Evolutionary conservation across 2,329 filamentous ascomycete species (phyloP), one percentile per base, ranked within the genome.

Genomic region (Metarhizium rileyi): DNA sequence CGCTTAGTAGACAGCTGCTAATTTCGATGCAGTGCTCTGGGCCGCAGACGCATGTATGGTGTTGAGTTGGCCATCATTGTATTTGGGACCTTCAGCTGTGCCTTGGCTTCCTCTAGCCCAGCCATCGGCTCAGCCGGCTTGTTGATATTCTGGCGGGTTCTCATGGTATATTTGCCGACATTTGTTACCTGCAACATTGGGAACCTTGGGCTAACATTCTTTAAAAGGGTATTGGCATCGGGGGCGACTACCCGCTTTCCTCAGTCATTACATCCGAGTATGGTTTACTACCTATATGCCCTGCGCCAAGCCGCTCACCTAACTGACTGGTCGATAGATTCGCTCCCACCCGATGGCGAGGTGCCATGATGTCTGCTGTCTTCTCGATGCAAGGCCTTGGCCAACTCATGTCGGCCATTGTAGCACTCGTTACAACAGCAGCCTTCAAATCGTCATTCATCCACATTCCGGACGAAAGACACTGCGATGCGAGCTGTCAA

Each of bases 351-450:
- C 80, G 84, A 59, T 90, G 86, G 81, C 77, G 87, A 58, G 87
- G 86, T 53, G 85, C 83, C 51, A 91, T 93, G 84, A 86, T 93
- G 73, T 85, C 83, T 10, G 77, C 84, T 16, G 86, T 91, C 45
- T 93, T 93, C 61, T 86, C 85, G 35, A 90, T 90, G 86, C 87
- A 93, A 60, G 86, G 86, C 44, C 72, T 90, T 25, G 87, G 87
- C n/a, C 86, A 91, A 60, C 80, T 91, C 47, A 72, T 74, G 20
- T 84, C 84, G 12, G 83, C 84, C 25, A 70, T 90, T 5, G 76
- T 90, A 20, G 80, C 85, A 12, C 70, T 91, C 30, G 77, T 89
- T 48, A 83, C 82, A 35, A 84, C 82, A 1, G 68, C 75, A 16
- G 79, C 76, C 2, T 88, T 87, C 67, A 81, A 80, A 57, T 60